phyloP scores from a whole-genome alignment of 164 flowering plant genomes.

The Houttuynia cordata region DNA sequence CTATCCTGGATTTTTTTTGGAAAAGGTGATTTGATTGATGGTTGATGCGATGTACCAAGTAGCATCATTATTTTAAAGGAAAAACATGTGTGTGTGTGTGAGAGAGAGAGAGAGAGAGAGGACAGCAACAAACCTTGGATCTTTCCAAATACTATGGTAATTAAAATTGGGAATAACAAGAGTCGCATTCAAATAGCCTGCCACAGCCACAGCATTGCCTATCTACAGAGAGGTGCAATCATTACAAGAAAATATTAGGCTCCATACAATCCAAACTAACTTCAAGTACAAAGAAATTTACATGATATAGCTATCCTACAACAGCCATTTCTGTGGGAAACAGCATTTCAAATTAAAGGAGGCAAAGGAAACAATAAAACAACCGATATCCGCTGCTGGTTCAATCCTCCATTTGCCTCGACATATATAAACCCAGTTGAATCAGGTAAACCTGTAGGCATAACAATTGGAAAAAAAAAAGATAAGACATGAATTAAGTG shows the following conservation, averaged over 20 bases:
- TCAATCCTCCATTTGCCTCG: conserved; percentile 98
- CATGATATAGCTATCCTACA: background rate
- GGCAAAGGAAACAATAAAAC: conserved; percentile 11
- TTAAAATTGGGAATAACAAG: conserved; percentile 89
- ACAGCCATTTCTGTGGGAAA: too few species aligned
- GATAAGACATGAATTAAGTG: background rate
- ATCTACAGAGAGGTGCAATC: conserved; percentile 39
- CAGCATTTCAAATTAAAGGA: background rate
- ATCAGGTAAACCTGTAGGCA: conserved; percentile 56
- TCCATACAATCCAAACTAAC: background rate
- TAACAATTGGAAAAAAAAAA: background rate
- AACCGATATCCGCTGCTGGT: conserved; percentile 97
- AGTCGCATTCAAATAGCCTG: conserved; percentile 93
- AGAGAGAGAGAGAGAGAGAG: background rate
- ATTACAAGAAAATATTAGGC: conserved; percentile 7
- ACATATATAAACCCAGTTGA: conserved; percentile 87
- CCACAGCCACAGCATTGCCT: conserved; percentile 99
- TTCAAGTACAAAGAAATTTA: conserved; percentile 1
- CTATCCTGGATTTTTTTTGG: too few species aligned
- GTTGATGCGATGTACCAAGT: too few species aligned
- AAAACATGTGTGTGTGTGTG: background rate
- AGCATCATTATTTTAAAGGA: too few species aligned
- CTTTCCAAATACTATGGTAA: conserved; percentile 95
- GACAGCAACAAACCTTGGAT: conserved; percentile 55
- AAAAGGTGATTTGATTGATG: too few species aligned